A percentile compares a stretch with the other conserved stretches of the same genome.
Evolutionary conservation across 2,329 filamentous ascomycete species (phyloP).

Genomic region (Lecanosticta acicola): DNA sequence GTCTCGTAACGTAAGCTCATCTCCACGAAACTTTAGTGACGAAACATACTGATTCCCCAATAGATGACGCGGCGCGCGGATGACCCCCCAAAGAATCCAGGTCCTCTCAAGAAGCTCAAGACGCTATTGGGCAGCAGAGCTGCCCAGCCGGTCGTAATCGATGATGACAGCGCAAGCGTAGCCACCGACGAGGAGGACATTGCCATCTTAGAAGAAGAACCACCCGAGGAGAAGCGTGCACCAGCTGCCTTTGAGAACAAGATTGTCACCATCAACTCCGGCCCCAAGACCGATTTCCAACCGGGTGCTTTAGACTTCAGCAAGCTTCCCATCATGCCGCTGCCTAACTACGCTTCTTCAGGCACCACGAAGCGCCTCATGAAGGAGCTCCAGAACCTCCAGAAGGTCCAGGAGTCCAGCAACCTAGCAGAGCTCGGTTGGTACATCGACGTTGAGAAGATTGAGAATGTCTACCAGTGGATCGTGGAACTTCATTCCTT

Average conservation of each 20-base stretch:
- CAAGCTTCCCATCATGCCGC: constrained; percentile 58
- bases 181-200: constrained; percentile 47
- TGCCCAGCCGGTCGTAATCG: constrained; percentile 36
- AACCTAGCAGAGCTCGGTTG: constrained; percentile 68
- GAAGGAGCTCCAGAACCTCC: constrained; percentile 58
- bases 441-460: constrained; percentile 64
- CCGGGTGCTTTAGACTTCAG: constrained; percentile 60
- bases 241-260: constrained; percentile 1
- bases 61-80: neutral
- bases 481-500: constrained; percentile 86
- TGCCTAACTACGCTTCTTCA: constrained; percentile 60
- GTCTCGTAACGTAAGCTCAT: constrained; percentile 38
- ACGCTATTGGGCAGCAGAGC: constrained; percentile 17
- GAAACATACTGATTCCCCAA: too few species aligned
- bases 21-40: too few species aligned
- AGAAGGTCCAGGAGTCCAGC: constrained; percentile 58
- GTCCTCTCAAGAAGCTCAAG: constrained; percentile 22
- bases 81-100: constrained; percentile 7
- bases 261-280: constrained; percentile 1
- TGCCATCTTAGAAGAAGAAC: constrained; percentile 35
- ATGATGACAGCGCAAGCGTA: constrained; percentile 42
- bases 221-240: constrained; percentile 10
- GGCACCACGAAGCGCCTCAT: constrained; percentile 58
- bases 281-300: constrained; percentile 53
- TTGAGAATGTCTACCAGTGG: constrained; percentile 82